Percentiles rank a stretch among this genome's conserved stretches.
Evolutionary conservation across 306 rosid genomes (phyloP).

Genomic region (Malus fusca): DNA sequence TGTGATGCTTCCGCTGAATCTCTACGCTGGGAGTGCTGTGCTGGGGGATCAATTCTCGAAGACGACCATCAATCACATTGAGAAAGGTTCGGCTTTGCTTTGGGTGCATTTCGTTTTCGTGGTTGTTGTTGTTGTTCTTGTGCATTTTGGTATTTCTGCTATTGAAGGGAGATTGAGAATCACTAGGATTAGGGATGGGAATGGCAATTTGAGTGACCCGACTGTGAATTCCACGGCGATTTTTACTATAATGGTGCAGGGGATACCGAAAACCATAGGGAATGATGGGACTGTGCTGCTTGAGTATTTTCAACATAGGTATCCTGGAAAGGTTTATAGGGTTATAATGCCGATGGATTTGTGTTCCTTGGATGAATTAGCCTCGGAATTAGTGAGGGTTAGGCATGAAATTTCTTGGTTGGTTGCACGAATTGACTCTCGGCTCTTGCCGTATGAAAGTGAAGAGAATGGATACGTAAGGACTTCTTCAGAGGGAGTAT

Average conservation of each 20-base stretch:
- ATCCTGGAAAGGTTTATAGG: slow-evolving; percentile 84
- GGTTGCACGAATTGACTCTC: slow-evolving; percentile 75
- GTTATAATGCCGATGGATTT: slow-evolving; percentile 82
- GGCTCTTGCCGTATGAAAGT: slow-evolving; percentile 46
- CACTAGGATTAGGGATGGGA: slow-evolving; percentile 84
- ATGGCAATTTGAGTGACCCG: slow-evolving; percentile 72
- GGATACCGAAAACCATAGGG: slow-evolving; percentile 70
- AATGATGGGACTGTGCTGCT: slow-evolving; percentile 54
- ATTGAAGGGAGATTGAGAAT: slow-evolving; percentile 54
- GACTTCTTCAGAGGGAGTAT: slow-evolving; percentile 16
- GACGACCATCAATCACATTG: slow-evolving; percentile 75
- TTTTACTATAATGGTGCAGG: slow-evolving; percentile 91
- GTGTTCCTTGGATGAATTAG: slow-evolving; percentile 89
- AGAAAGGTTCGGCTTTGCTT: slow-evolving; percentile 69
- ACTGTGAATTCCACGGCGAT: slow-evolving; percentile 64
- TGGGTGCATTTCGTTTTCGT: slow-evolving; percentile 85
- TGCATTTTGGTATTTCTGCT: slow-evolving; percentile 70
- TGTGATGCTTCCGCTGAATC: slow-evolving; percentile 65
- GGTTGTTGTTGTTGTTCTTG: slow-evolving; percentile 48
- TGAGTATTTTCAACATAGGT: slow-evolving; percentile 78
- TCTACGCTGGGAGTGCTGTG: slow-evolving; percentile 56
- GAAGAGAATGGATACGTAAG: slow-evolving; percentile 21
- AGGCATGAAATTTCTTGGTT: slow-evolving; percentile 72
- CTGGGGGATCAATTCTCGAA: slow-evolving; percentile 69
- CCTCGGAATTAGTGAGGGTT: slow-evolving; percentile 52